Conservation (phyloP, 2,329 filamentous ascomycete genomes). For the Coleophoma eucalyptorum region DNA sequence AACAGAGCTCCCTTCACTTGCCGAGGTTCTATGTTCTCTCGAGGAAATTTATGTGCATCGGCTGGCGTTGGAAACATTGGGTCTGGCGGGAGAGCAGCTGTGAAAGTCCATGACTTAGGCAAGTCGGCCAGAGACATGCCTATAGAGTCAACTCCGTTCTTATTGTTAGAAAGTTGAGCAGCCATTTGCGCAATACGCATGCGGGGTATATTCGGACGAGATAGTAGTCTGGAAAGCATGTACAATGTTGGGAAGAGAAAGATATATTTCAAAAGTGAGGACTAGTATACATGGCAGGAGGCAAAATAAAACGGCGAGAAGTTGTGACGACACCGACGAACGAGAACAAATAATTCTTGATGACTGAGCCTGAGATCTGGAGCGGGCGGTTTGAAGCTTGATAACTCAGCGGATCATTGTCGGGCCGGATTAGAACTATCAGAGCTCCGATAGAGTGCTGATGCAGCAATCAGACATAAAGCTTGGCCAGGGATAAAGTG, state of each 20-base stretch:
- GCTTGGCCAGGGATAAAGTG: no score
- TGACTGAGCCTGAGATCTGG: conserved; percentile 6
- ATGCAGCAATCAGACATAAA: no score
- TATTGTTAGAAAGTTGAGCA: conserved; percentile 31
- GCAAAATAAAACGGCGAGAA: not conserved
- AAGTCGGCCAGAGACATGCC: conserved; percentile 44
- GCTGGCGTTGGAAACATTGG: conserved; percentile 74
- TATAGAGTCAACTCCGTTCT: conserved; percentile 12
- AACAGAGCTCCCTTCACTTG: conserved; percentile 82
- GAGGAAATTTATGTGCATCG: conserved; percentile 75
- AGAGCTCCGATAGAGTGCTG: no score
- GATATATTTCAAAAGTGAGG: not conserved
- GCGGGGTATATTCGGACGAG: conserved; percentile 22
- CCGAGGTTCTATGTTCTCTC: conserved; percentile 73
- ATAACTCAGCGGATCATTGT: no score
- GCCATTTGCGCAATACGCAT: conserved; percentile 40
- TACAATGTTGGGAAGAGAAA: conserved; percentile 4
- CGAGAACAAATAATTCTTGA: not conserved
- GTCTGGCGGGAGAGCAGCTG: conserved; percentile 70
- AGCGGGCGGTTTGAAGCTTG: conserved; percentile 5
- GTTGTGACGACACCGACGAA: not conserved
- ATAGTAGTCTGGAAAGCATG: conserved; percentile 24
- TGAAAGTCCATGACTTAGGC: conserved; percentile 63
- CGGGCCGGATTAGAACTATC: no score
- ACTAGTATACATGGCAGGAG: not conserved